A percentile compares a stretch with the other conserved stretches of the same genome.
phyloP scores from a whole-genome alignment of 345 rosid species.

The Populus euphratica region DNA sequence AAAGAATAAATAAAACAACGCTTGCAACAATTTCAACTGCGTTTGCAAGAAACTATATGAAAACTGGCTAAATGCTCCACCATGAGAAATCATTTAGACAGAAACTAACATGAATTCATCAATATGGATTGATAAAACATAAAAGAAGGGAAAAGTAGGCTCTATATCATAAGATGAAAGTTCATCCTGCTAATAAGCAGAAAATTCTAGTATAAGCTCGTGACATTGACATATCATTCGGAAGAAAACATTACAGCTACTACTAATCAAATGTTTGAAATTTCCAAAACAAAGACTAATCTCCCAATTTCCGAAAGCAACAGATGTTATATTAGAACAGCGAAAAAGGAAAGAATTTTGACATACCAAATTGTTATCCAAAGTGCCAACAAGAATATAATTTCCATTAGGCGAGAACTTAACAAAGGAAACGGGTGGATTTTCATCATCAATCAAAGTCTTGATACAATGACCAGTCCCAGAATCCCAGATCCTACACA shows the following conservation, averaged over 20 bases:
- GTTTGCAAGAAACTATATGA: no score
- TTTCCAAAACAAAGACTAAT: no score
- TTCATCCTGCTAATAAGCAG: no score
- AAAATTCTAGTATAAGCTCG: no score
- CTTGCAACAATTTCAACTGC: background rate
- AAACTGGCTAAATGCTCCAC: background rate
- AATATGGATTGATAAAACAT: no score
- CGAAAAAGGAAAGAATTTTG: background rate
- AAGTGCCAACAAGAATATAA: constrained; percentile 85
- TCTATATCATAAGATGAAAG: no score
- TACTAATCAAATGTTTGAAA: no score
- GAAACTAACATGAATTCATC: background rate
- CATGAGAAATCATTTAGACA: background rate
- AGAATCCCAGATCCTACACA: constrained; percentile 88
- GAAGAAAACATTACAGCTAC: no score
- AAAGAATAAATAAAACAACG: background rate
- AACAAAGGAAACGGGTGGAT: constrained; percentile 85
- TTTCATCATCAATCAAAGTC: constrained; percentile 85
- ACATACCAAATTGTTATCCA: constrained; percentile 77
- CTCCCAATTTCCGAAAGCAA: no score
- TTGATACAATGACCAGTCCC: constrained; percentile 83
- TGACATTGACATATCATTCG: no score
- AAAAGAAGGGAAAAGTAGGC: no score
- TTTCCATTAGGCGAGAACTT: constrained; percentile 91
- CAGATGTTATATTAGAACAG: no score